phyloP scores from a whole-genome alignment of 1,139 yeast species.

The Diutina mesorugosa region DNA sequence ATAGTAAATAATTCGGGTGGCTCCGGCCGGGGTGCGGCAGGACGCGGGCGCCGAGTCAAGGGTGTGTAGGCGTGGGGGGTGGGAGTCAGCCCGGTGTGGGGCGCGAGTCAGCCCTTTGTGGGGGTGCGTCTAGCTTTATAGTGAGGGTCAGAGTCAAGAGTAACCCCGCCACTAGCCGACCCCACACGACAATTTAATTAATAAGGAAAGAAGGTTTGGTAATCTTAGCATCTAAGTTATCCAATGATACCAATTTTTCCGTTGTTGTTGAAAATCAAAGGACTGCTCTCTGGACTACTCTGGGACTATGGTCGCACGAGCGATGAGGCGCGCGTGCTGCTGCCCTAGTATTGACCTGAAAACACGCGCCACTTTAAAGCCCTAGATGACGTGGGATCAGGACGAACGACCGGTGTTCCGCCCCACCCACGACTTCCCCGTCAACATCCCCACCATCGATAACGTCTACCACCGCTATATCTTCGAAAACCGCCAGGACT shows the following conservation, averaged over 20 bases:
- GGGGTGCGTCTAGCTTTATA: too few relatives aligned
- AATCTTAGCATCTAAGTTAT: too few relatives aligned
- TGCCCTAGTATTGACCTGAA: too few relatives aligned
- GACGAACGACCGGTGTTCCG: neutral
- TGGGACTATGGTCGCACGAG: too few relatives aligned
- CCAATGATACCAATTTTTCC: too few relatives aligned
- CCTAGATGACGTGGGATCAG: neutral
- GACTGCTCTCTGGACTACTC: too few relatives aligned
- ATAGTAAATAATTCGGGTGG: neutral
- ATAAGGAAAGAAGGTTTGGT: too few relatives aligned
- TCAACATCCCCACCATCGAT: neutral
- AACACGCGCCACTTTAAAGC: too few relatives aligned
- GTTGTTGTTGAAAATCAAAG: too few relatives aligned
- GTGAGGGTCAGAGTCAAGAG: too few relatives aligned
- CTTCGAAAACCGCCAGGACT: neutral
- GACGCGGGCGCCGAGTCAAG: neutral
- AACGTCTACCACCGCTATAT: neutral
- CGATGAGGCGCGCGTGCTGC: too few relatives aligned
- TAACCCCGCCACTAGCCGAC: neutral
- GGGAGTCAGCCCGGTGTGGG: neutral
- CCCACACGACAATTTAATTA: neutral
- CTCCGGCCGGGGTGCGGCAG: neutral
- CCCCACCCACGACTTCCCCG: neutral
- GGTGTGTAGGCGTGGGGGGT: neutral
- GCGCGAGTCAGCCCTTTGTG: neutral